phyloP scores from a whole-genome alignment of 169 alveolate species.

The Cryptosporidium canis region DNA sequence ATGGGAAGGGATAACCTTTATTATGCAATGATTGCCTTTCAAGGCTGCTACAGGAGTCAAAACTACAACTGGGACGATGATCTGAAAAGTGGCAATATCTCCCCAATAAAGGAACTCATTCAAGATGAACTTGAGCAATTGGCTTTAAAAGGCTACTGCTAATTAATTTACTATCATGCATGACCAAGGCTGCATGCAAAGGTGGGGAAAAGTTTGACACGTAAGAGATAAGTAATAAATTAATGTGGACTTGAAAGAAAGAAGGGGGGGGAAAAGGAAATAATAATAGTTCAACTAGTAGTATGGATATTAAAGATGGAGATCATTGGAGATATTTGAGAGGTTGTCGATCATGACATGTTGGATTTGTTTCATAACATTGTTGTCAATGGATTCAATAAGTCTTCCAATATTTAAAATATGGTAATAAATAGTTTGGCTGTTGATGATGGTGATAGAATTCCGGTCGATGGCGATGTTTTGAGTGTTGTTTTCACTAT shows the following conservation, averaged over 20 bases:
- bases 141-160: constrained; percentile 40
- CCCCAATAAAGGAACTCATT: constrained; percentile 8
- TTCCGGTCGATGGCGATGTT: constrained; percentile 29
- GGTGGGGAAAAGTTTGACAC: not conserved
- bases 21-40: constrained; percentile 51
- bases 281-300: not conserved
- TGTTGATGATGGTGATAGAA: constrained; percentile 37
- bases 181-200: not conserved
- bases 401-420: constrained; percentile 31
- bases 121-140: constrained; percentile 36
- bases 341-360: constrained; percentile 52
- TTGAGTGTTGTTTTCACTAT: not conserved
- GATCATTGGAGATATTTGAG: constrained; percentile 10
- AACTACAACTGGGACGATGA: constrained; percentile 33
- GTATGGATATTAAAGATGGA: not conserved
- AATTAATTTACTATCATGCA: not conserved
- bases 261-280: not conserved
- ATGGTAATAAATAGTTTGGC: constrained; percentile 40
- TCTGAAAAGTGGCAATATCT: constrained; percentile 27
- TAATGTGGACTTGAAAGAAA: not conserved
- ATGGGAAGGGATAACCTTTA: constrained; percentile 57
- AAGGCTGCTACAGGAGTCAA: constrained; percentile 28
- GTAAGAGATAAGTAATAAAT: not conserved
- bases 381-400: constrained; percentile 43
- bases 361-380: constrained; percentile 20